Evolutionary conservation across 2,329 filamentous ascomycete species (phyloP), one percentile per base, ranked within the genome.

Genomic region (Exophiala mesophila): DNA sequence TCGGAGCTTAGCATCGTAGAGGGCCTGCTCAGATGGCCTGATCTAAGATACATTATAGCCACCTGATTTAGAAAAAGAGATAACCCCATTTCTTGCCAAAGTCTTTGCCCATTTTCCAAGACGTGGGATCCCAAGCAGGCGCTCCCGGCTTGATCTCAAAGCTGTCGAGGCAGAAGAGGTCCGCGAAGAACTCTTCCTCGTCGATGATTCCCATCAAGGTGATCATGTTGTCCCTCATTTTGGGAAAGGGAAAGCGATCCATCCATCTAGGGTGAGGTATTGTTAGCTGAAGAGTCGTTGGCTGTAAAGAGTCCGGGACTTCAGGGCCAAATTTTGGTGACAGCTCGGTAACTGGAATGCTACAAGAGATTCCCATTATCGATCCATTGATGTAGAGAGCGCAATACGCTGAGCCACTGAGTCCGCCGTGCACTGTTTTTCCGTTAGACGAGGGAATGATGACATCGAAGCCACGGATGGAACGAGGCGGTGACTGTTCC

Each of bases 201-300:
- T 69, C 61, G 28, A 69, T 39, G 3, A 38, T 5, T 18, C 50
- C 50, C 3, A 39, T 37, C n/a, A 51, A 46, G 4, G 37, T 44
- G 28, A 69, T 68, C 33, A 68, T 43, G 35, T 58, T 61, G 36
- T 68, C 62, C n/a, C 66, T 52, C 56, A 68, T 59, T 18, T 55
- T 56, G 4, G 63, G 65, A 36, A 67, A 67, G 1, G 65, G 65
- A 20, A 68, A 62, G n/a, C 63, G 57, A 44, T 69, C 66, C 33
- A 68, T 59, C 63, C 64, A 69, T 0, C 56, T 54, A 16, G 59
- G 59, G 48, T 69, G 65, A 15, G 61, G 50, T 3, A 57, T 56
- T 2, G 50, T 53, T 5, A 58, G 52, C 40, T 69, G 65, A 7
- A 59, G 41, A 5, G 49, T 39, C 9, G 63, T 67, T 5, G 65